Percentiles rank a stretch among this genome's conserved stretches.
These are phyloP conservation scores for Sodiomyces alkalinus DNA, from an alignment of 2,329 filamentous ascomycete species.

Conservation along the genomic window DNA sequence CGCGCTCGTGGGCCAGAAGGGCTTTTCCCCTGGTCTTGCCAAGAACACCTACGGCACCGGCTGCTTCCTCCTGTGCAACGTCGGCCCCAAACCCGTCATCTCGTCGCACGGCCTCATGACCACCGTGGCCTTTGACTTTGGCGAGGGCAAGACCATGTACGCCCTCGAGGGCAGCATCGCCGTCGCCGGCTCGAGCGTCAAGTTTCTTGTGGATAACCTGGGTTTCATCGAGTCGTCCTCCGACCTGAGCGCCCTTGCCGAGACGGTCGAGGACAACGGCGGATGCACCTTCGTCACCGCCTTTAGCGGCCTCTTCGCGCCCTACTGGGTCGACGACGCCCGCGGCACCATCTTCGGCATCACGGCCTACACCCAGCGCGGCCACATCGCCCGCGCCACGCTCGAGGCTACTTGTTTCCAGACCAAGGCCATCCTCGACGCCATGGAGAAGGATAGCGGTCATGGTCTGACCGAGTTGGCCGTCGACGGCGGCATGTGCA, in stretches of 20 bases:
- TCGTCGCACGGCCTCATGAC: slow-evolving; percentile 63
- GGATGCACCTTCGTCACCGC: slow-evolving; percentile 67
- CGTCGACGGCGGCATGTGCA: slow-evolving; percentile 75
- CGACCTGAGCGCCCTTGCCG: slow-evolving; percentile 28
- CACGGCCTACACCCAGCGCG: slow-evolving; percentile 59
- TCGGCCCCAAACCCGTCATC: slow-evolving; percentile 64
- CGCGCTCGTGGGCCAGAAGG: slow-evolving; percentile 65
- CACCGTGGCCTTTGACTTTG: slow-evolving; percentile 67
- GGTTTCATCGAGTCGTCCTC: slow-evolving; percentile 35
- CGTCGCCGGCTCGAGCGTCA: slow-evolving; percentile 61
- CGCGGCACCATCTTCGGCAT: slow-evolving; percentile 68
- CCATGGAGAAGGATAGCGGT: slow-evolving; percentile 71
- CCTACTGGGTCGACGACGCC: slow-evolving; percentile 76
- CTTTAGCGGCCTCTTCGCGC: slow-evolving; percentile 67
- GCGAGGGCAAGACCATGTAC: slow-evolving; percentile 50
- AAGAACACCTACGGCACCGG: slow-evolving; percentile 84
- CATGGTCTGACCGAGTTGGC: slow-evolving; percentile 56
- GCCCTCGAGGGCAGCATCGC: slow-evolving; percentile 66
- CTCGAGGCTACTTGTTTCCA: slow-evolving; percentile 73
- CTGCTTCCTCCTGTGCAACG: slow-evolving; percentile 74
- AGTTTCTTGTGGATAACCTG: slow-evolving; percentile 46
- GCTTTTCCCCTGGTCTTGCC: slow-evolving; percentile 58
- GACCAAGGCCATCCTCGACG: slow-evolving; percentile 66
- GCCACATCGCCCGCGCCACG: slow-evolving; percentile 66
- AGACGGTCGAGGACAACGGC: slow-evolving; percentile 49